These are phyloP conservation scores for Candida gigantensis DNA, from an alignment of 1,139 yeast genomes.

Conservation along the genomic window DNA sequence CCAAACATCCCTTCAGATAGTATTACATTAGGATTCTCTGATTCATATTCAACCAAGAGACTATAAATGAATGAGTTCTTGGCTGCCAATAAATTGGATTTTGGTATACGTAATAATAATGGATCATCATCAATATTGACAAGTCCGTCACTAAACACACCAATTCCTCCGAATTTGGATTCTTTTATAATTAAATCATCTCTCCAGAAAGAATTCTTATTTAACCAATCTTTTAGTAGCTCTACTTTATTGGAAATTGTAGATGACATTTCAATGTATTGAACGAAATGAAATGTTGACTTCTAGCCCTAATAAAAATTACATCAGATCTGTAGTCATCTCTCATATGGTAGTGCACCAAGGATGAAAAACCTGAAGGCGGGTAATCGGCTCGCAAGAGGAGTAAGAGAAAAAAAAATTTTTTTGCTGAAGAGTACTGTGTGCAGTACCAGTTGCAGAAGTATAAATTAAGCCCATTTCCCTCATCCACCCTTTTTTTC, in stretches of 20 bases:
- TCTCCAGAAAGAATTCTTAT: constrained; percentile 52
- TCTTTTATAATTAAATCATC: constrained; percentile 44
- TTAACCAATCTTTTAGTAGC: constrained; percentile 43
- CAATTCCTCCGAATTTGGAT: constrained; percentile 67
- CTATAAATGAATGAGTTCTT: constrained; percentile 69
- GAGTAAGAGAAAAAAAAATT: background rate
- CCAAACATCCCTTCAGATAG: constrained; percentile 58
- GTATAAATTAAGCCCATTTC: constrained; percentile 14
- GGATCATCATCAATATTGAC: constrained; percentile 32
- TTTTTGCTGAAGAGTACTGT: background rate
- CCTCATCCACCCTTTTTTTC: constrained; percentile 19
- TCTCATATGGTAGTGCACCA: constrained; percentile 1
- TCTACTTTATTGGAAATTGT: constrained; percentile 12
- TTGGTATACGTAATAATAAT: constrained; percentile 49
- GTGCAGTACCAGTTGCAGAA: constrained; percentile 7
- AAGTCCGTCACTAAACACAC: constrained; percentile 52
- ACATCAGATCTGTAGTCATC: too few species aligned
- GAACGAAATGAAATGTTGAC: background rate
- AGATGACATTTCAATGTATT: constrained; percentile 18
- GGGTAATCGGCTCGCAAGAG: constrained; percentile 1
- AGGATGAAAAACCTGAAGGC: background rate
- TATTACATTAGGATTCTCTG: constrained; percentile 31
- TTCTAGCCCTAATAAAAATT: constrained; percentile 4
- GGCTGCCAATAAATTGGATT: constrained; percentile 53
- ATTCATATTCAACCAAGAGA: constrained; percentile 54